These are phyloP conservation scores for Stereum hirsutum DNA, from an alignment of 1,284 basidiomycete species.

Conservation along the genomic window DNA sequence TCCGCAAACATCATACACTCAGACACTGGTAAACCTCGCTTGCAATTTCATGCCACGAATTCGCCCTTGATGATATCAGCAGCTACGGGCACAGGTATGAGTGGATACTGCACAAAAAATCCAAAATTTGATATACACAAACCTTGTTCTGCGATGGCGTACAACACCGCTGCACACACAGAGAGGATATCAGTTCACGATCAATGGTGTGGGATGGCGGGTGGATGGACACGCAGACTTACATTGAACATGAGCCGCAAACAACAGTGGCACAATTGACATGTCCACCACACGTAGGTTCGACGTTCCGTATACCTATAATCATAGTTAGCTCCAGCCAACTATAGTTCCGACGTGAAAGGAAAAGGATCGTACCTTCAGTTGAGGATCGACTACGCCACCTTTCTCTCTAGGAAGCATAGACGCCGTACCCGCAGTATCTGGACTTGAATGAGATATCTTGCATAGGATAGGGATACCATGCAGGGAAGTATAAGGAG, in stretches of 20 bases:
- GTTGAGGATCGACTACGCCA: slow-evolving; percentile 47
- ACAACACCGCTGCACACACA: slow-evolving; percentile 10
- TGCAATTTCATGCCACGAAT: too few relatives aligned
- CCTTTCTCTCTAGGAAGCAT: slow-evolving; percentile 52
- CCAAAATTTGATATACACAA: neutral
- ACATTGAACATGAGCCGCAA: slow-evolving; percentile 28
- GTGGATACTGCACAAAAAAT: neutral
- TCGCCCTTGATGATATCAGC: slow-evolving; percentile 12
- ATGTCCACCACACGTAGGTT: slow-evolving; percentile 46
- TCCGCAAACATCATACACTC: too few relatives aligned
- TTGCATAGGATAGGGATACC: too few relatives aligned
- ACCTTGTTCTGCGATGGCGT: slow-evolving; percentile 12
- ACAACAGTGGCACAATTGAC: slow-evolving; percentile 32
- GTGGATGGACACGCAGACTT: too few relatives aligned
- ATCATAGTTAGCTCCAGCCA: neutral
- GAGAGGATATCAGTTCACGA: neutral
- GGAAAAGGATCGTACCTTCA: slow-evolving; percentile 1
- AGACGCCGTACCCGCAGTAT: slow-evolving; percentile 34
- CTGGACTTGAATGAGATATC: too few relatives aligned
- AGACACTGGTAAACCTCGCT: too few relatives aligned
- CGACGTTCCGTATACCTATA: slow-evolving; percentile 36
- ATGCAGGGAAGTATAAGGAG: neutral
- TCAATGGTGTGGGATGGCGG: neutral
- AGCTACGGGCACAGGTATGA: slow-evolving; percentile 2
- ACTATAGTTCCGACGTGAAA: neutral